Evolutionary conservation across 495 filamentous ascomycete species (phyloP).

Genomic region (Penicillium goetzii): DNA sequence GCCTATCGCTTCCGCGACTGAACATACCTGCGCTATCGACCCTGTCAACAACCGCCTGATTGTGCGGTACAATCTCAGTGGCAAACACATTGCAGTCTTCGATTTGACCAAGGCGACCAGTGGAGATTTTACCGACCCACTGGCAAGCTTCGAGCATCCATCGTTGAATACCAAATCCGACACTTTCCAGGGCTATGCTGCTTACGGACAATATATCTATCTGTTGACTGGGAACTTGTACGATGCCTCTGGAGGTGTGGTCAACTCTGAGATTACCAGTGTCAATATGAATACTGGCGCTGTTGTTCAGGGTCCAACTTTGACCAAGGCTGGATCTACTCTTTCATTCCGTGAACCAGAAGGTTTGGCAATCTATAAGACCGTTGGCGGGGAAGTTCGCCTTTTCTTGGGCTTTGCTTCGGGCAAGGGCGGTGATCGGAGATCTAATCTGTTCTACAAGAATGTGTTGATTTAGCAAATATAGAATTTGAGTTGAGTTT

Average conservation of each 20-base stretch:
- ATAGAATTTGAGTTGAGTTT: background rate
- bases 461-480: background rate
- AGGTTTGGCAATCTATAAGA: conserved; percentile 29
- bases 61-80: conserved; percentile 16
- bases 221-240: conserved; percentile 22
- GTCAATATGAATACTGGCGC: conserved; percentile 36
- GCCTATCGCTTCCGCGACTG: conserved; percentile 13
- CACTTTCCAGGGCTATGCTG: conserved; percentile 23
- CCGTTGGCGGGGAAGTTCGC: conserved; percentile 21
- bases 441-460: conserved; percentile 32
- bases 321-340: conserved; percentile 23
- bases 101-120: conserved; percentile 19
- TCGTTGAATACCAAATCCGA: conserved; percentile 1
- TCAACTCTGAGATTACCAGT: conserved; percentile 55
- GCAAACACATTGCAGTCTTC: conserved; percentile 21
- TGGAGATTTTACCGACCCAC: conserved; percentile 20
- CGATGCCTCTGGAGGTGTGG: conserved; percentile 36
- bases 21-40: conserved; percentile 25
- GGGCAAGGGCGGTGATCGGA: conserved; percentile 22
- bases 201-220: conserved; percentile 24
- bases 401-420: conserved; percentile 32
- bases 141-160: conserved; percentile 21
- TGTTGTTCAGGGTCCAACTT: conserved; percentile 20
- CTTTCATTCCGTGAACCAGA: conserved; percentile 28
- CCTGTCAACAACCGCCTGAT: conserved; percentile 23